Conservation (phyloP, 805 yeast genomes). For the Myxozyma neotropica region DNA sequence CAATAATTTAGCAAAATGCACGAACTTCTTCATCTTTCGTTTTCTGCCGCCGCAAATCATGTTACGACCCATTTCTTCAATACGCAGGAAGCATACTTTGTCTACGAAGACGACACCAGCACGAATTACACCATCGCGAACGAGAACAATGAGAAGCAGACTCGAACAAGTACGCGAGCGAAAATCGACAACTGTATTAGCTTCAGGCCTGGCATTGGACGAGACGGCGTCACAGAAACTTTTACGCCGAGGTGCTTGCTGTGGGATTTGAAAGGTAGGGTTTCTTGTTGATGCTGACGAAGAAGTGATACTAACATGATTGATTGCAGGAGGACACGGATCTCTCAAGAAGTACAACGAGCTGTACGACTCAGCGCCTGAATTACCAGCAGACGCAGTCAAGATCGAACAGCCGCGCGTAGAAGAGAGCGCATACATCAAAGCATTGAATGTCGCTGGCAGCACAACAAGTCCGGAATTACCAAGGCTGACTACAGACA, state of each 20-base stretch:
- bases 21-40: slow-evolving; percentile 72
- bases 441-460: slow-evolving; percentile 56
- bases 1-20: too few species aligned
- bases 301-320: not conserved
- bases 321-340: slow-evolving; percentile 51
- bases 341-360: slow-evolving; percentile 46
- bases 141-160: not conserved
- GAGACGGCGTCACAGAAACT: slow-evolving; percentile 49
- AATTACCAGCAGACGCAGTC: slow-evolving; percentile 33
- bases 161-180: not conserved
- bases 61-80: slow-evolving; percentile 81
- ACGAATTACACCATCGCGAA: slow-evolving; percentile 23
- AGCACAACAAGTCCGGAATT: slow-evolving; percentile 11
- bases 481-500: slow-evolving; percentile 45
- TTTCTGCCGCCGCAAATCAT: slow-evolving; percentile 75
- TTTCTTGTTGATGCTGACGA: not conserved
- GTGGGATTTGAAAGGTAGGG: slow-evolving; percentile 69
- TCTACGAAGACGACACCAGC: slow-evolving; percentile 45
- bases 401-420: slow-evolving; percentile 46
- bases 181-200: slow-evolving; percentile 51
- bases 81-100: slow-evolving; percentile 68
- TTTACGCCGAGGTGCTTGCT: slow-evolving; percentile 79
- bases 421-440: slow-evolving; percentile 62
- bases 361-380: slow-evolving; percentile 27
- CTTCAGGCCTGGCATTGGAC: slow-evolving; percentile 48